Evolutionary conservation across 371 early-diverging fungal genomes (phyloP), one percentile per base, ranked within the genome.

Genomic region (Entomophthora muscae): DNA sequence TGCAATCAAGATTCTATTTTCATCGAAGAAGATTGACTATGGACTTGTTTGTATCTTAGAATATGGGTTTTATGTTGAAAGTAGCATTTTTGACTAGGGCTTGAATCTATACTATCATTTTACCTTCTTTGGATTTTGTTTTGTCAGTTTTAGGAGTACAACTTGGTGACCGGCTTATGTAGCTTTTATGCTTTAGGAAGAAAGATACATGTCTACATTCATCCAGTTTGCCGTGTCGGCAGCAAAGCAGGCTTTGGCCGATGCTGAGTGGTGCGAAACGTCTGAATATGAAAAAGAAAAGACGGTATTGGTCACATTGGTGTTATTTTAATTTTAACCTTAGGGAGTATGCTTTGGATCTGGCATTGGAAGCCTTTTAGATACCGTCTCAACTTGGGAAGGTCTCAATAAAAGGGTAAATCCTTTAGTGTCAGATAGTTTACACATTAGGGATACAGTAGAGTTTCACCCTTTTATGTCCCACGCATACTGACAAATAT

Each of bases 331-430:
- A 42, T 27, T 61, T 24, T 52, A 53, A 57, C 33, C 24, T 61
- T 65, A 88, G 78, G 95, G 95, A 63, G 89, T 90, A 2, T 89
- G 89, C 70, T 80, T 92, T 42, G 93, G 95, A 13, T 88, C 90
- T 2, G 93, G 95, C 2, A 92, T 96, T 69, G 95, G 95, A 29
- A 83, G 87, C 57, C 69, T 95, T 28, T 90, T 91, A 24, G 97
- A 94, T 66, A 81, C 92, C 63, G 79, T 77, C 0, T 68, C 71
- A 0, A 84, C 80, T 3, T 68, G 84, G 0, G 64, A 70, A n/a
- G 73, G 76, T 54, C 85, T 77, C 65, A 65, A 66, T 3, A 69
- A 74, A 53, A 75, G 75, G 12, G 85, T 83, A 82, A 70, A 67
- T 33, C 22, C 42, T 51, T 63, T 53, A 24, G 26, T 53, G 32